Evolutionary conservation across 2,329 filamentous ascomycete genomes (phyloP), one percentile per base, ranked within the genome.

Genomic region (Sporothrix curviconia): DNA sequence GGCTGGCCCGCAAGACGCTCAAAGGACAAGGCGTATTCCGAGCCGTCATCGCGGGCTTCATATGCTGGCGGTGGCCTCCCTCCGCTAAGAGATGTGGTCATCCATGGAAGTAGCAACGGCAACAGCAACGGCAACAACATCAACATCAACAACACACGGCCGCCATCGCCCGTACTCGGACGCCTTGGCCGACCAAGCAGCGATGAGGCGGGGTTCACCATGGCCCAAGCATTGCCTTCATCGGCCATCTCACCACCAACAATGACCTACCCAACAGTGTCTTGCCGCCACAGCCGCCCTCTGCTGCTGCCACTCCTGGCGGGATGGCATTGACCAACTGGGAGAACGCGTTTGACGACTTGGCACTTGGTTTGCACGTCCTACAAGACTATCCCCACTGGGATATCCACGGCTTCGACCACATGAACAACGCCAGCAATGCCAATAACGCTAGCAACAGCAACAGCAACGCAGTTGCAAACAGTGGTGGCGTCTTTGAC

Each of bases 1-100:
- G 57, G 2, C 57, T 59, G 1, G 52, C 57, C 4, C 57, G 37
- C 39, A 59, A 56, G 19, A 59, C 52, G n/a, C 19, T 59, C 11
- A 47, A 51, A n/a, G 14, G 57, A 47, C 30, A 47, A 56, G 30
- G 36, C 44, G 6, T 55, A 51, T 24, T 9, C 44, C 3, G 52
- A 56, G 22, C 25, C 52, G 11, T 32, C 52, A 7, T 37, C 25
- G 22, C 34, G 43, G 5, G 42, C 40, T 17, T 57, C 55, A 25
- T 57, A 57, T 22, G 55, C 55, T 2, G 47, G 47, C 17, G 55
- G 55, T 5, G 55, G 55, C 8, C 46, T 57, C 8, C 55, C 55
- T 2, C 46, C 55, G 3, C 30, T 57, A 7, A 19, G 55, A 2
- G 55, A 57, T 15, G 28, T 37, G 4, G 25, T 28, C 14, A 11